phyloP scores from a whole-genome alignment of 768 basidiomycete genomes.

The Suillus hirtellus region DNA sequence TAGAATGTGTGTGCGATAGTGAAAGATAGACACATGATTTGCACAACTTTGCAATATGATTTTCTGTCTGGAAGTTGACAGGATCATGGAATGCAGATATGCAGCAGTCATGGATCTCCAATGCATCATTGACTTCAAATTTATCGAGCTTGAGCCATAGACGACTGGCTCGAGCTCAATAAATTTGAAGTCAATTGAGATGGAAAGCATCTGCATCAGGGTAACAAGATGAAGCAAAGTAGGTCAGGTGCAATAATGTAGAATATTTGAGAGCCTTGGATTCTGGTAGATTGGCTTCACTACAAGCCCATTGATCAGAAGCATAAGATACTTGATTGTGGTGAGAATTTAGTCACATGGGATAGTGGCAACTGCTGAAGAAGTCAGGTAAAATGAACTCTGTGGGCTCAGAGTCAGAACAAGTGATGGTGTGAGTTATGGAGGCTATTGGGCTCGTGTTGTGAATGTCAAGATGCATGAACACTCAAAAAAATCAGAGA shows the following conservation, averaged over 20 bases:
- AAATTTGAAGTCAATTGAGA: too few relatives aligned
- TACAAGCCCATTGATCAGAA: not conserved
- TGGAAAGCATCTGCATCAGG: constrained; percentile 53
- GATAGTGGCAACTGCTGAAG: not conserved
- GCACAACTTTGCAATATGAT: constrained; percentile 28
- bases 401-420: not conserved
- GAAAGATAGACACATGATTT: constrained; percentile 32
- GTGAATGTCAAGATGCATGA: not conserved
- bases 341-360: not conserved
- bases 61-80: constrained; percentile 4
- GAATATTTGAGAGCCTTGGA: constrained; percentile 3
- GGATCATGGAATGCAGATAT: constrained; percentile 33
- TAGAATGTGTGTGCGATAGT: not conserved
- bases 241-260: constrained; percentile 38
- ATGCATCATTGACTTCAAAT: constrained; percentile 27
- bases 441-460: not conserved
- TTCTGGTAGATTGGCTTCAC: constrained; percentile 14
- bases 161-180: too few relatives aligned
- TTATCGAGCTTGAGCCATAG: not conserved
- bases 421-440: not conserved
- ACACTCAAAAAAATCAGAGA: not conserved
- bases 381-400: not conserved
- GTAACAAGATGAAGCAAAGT: constrained; percentile 64
- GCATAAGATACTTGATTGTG: not conserved
- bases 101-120: constrained; percentile 30